Conservation (phyloP, 2,329 filamentous ascomycete genomes). For the Calonectria montana region DNA sequence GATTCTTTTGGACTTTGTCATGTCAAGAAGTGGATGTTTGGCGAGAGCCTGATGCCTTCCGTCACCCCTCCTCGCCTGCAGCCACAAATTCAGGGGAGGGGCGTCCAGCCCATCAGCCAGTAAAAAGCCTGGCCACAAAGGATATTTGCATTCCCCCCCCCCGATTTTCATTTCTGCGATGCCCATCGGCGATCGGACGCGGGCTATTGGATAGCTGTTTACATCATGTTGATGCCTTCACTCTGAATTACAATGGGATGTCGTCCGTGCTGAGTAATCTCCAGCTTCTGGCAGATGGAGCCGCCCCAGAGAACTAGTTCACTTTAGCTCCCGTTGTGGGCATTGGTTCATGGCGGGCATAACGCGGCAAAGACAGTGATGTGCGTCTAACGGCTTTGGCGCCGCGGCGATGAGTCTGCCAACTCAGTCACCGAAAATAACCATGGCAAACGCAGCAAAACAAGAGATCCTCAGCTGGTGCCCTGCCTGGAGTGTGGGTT, state of each 20-base stretch:
- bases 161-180: not conserved
- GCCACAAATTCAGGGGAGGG: conserved; percentile 1
- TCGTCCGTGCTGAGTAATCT: conserved; percentile 25
- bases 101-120: not conserved
- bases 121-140: not conserved
- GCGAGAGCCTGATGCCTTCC: not conserved
- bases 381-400: not conserved
- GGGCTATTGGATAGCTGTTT: not conserved
- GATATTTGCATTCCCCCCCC: not conserved
- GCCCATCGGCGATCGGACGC: not conserved
- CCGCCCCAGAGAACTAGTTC: not conserved
- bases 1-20: not conserved
- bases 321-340: conserved; percentile 14
- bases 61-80: not conserved
- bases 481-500: not conserved
- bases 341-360: not conserved
- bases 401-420: not conserved
- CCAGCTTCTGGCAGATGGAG: not conserved
- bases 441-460: not conserved
- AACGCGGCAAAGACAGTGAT: not conserved
- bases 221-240: not conserved
- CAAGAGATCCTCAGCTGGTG: too few relatives aligned
- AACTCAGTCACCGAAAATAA: not conserved
- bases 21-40: not conserved
- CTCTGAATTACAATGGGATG: not conserved